A percentile compares a stretch with the other conserved stretches of the same genome.
Conservation (phyloP, 805 yeast genomes). For the Kurtzmaniella fragi region DNA sequence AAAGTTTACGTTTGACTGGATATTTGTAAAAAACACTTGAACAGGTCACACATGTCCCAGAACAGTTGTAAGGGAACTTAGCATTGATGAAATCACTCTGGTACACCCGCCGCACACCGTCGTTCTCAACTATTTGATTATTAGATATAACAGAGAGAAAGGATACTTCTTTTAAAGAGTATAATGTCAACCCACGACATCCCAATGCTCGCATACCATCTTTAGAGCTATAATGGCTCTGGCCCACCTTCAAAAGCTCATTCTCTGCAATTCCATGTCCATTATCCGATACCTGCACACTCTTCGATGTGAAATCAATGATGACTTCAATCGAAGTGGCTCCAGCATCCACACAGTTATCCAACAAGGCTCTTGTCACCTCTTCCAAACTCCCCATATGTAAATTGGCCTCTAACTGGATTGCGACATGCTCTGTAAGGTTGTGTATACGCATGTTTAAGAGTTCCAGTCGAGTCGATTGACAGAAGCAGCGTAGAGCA, state of each 20-base stretch:
- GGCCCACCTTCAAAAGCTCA: slow-evolving; percentile 46
- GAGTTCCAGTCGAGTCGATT: no score
- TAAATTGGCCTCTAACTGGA: slow-evolving; percentile 25
- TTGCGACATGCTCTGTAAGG: slow-evolving; percentile 9
- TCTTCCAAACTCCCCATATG: slow-evolving; percentile 30
- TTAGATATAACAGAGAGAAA: slow-evolving; percentile 42
- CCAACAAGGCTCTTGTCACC: slow-evolving; percentile 46
- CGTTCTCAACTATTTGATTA: not conserved
- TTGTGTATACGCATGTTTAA: slow-evolving; percentile 6
- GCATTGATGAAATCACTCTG: no score
- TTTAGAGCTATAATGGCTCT: slow-evolving; percentile 54
- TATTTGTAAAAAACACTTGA: slow-evolving; percentile 36
- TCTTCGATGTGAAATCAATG: slow-evolving; percentile 25
- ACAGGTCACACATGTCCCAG: slow-evolving; percentile 37
- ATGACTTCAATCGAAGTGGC: slow-evolving; percentile 35
- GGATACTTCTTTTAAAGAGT: slow-evolving; percentile 46
- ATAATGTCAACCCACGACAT: slow-evolving; percentile 69
- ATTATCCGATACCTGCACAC: slow-evolving; percentile 52
- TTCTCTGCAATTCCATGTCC: slow-evolving; percentile 61
- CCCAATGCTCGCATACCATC: slow-evolving; percentile 45
- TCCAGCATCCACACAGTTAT: slow-evolving; percentile 52
- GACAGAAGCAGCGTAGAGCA: not conserved
- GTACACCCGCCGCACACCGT: no score
- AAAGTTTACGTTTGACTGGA: slow-evolving; percentile 38
- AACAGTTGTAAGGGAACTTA: no score